Percentiles rank a stretch among this genome's conserved stretches.
These are phyloP conservation scores for Ehretia macrophylla DNA, from an alignment of 257 asterid species.

Conservation along the genomic window DNA sequence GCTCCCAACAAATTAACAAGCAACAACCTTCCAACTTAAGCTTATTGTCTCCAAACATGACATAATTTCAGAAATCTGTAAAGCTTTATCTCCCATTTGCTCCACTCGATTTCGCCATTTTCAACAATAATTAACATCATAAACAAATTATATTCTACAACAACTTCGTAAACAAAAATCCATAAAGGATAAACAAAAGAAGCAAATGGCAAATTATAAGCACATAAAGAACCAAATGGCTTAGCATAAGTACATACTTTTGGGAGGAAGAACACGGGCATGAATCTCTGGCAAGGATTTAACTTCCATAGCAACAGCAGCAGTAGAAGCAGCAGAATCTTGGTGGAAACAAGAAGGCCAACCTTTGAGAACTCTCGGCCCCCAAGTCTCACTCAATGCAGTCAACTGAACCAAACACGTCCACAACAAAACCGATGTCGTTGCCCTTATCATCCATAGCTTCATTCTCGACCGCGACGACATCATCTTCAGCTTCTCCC, in stretches of 20 bases:
- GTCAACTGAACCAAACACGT: slow-evolving; percentile 88
- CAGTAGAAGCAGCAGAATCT: slow-evolving; percentile 34
- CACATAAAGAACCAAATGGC: background rate
- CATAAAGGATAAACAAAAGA: background rate
- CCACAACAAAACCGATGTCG: slow-evolving; percentile 74
- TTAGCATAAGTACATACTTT: slow-evolving; percentile 50
- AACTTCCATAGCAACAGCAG: slow-evolving; percentile 51
- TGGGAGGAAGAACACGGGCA: slow-evolving; percentile 72
- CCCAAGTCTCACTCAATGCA: slow-evolving; percentile 83
- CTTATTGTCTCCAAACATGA: background rate
- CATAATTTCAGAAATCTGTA: background rate
- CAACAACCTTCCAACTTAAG: too few relatives aligned
- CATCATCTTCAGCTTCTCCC: slow-evolving; percentile 69
- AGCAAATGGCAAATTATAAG: background rate
- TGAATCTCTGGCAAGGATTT: slow-evolving; percentile 49
- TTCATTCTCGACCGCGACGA: slow-evolving; percentile 64
- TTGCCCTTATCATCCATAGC: slow-evolving; percentile 87
- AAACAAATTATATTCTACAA: background rate
- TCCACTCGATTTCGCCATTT: background rate
- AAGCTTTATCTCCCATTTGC: background rate
- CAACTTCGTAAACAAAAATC: too few relatives aligned
- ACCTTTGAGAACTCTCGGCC: slow-evolving; percentile 79
- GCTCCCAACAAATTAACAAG: background rate
- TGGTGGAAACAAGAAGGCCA: slow-evolving; percentile 95
- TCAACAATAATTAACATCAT: background rate